These are phyloP conservation scores for Trypanosoma cruzi DNA, from an alignment of 208 protist species.

Conservation along the genomic window DNA sequence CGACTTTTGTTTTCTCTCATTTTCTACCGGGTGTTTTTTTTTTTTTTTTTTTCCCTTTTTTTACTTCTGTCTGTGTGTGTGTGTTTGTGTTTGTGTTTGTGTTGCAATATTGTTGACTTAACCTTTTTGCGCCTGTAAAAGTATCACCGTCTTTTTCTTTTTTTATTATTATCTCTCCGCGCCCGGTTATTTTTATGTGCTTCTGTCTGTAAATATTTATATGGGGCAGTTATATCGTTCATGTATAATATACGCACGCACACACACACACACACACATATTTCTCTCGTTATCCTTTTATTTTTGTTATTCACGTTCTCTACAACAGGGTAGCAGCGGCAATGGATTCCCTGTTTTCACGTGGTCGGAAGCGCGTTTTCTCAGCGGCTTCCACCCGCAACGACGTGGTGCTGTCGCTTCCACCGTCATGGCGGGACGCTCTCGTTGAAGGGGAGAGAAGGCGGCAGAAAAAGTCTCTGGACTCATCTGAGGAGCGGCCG, in stretches of 20 bases:
- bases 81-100: too few relatives aligned
- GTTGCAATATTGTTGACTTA: too few relatives aligned
- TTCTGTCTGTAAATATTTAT: too few relatives aligned
- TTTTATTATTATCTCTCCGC: too few relatives aligned
- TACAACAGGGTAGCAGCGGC: background rate
- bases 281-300: background rate
- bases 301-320: background rate
- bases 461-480: background rate
- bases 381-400: background rate
- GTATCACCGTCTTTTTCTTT: too few relatives aligned
- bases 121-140: too few relatives aligned
- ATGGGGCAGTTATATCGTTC: too few relatives aligned
- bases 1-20: background rate
- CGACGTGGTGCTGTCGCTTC: background rate
- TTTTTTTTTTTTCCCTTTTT: background rate
- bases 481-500: background rate
- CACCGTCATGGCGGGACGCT: constrained; percentile 9
- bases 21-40: background rate
- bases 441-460: background rate
- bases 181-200: too few relatives aligned
- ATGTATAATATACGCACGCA: too few relatives aligned
- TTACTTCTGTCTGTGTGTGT: constrained; percentile 8
- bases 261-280: too few relatives aligned
- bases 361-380: constrained; percentile 5
- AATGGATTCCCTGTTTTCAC: constrained; percentile 8